Base-by-base conservation (phyloP, 2,329 filamentous ascomycete species). In the Fusarium setosum region DNA sequence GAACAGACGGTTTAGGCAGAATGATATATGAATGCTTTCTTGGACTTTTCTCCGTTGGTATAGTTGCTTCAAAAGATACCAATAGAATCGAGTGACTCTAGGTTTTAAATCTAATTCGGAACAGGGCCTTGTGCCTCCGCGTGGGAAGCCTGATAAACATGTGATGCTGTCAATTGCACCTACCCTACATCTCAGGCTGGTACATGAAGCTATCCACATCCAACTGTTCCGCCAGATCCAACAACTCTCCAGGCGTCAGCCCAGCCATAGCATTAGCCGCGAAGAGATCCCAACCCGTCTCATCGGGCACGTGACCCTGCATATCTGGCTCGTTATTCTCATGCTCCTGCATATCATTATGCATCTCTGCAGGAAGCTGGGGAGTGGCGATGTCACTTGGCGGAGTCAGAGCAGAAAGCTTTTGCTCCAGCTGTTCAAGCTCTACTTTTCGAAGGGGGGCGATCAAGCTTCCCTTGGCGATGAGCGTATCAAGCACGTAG, bases 361-460 rank as follows among this genome's bases (percentile, higher is more conserved):
- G 38, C 0, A 40, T 7, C 1, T 50, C 44, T 0, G 4, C 3
- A 0, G 18, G 40, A 6, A 55, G 12, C 3, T 57, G 56, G 4
- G 64, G 56, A 0, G 65, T 58, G 1, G 15, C 29, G 1, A 53
- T 26, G 2, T 61, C 66, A 11, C 56, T 59, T 1, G 65, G 38
- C 12, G 77, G 76, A 2, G 75, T 79, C 4, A 78, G 60, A 4
- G 74, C 76, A 21, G 74, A 74, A 40, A 79, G 58, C 20, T 76
- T 77, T 5, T 76, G 74, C 35, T 80, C 77, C 4, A 80, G 61
- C 37, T 78, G 77, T n/a, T 68, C 70, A 1, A 80, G 70, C 15
- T 80, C 79, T 2, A 75, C 71, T 32, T 75, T 77, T 3, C 79
- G 70, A 0, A 81, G 55, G 1, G 77, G 78, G 4, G 79, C 78